Evolutionary conservation across 129 eudicot species (phyloP).

Genomic region (Tanacetum coccineum): DNA sequence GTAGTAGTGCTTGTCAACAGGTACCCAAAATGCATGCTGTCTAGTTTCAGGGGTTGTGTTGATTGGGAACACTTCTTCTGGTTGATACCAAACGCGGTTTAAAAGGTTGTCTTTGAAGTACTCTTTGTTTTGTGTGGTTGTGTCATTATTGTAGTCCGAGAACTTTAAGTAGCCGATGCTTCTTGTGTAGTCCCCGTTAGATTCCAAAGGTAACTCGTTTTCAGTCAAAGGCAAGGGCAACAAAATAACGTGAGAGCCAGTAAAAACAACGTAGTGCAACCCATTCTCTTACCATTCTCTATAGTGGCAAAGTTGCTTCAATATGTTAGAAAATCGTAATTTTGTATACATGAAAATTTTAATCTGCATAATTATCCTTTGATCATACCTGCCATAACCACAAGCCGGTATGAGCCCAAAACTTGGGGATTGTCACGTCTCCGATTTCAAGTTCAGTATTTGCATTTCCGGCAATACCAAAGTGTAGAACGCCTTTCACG

Average conservation of each 20-base stretch:
- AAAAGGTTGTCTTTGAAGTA: constrained; percentile 31
- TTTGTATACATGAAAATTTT: background rate
- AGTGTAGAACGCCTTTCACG: constrained; percentile 44
- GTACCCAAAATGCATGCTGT: constrained; percentile 68
- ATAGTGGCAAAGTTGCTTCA: background rate
- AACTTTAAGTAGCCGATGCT: constrained; percentile 42
- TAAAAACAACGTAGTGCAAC: too few relatives aligned
- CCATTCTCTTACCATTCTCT: too few relatives aligned
- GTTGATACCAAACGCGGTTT: constrained; percentile 66
- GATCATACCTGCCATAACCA: constrained; percentile 62
- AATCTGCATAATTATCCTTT: background rate
- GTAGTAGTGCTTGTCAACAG: constrained; percentile 44
- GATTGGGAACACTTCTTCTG: constrained; percentile 60
- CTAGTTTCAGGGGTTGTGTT: constrained; percentile 55
- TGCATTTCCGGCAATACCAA: constrained; percentile 60
- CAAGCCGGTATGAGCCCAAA: constrained; percentile 63
- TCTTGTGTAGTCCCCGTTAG: constrained; percentile 56
- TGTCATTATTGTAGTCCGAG: constrained; percentile 40
- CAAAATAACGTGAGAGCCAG: too few relatives aligned
- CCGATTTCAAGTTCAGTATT: constrained; percentile 48
- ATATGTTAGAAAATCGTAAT: background rate
- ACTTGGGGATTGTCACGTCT: constrained; percentile 51
- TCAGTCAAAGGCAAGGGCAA: too few relatives aligned
- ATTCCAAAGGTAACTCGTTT: constrained; percentile 46
- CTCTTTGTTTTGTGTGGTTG: background rate